Percentiles rank a stretch among this genome's conserved stretches.
phyloP scores from a whole-genome alignment of 2,329 filamentous ascomycete genomes.

The Parastagonospora avenae region DNA sequence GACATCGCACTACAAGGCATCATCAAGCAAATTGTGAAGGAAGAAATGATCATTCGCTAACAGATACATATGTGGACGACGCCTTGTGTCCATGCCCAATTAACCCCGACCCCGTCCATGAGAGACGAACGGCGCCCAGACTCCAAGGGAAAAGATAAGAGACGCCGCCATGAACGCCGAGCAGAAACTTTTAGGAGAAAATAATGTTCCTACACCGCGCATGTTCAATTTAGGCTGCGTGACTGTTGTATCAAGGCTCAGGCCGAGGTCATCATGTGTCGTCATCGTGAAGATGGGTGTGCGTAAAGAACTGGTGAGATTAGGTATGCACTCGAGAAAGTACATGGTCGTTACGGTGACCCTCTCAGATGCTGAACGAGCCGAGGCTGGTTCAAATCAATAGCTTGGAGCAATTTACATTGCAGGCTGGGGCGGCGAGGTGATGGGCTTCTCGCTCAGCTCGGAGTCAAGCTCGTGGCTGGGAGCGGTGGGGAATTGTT shows the following conservation, averaged over 20 bases:
- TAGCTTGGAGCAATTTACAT: constrained; percentile 19
- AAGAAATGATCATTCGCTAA: constrained; percentile 22
- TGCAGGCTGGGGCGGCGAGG: constrained; percentile 28
- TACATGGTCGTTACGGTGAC: background rate
- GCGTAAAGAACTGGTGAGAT: background rate
- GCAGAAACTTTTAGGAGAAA: constrained; percentile 34
- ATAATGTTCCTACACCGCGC: constrained; percentile 26
- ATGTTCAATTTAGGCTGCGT: constrained; percentile 37
- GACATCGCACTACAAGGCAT: too few species aligned
- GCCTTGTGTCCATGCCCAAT: constrained; percentile 21
- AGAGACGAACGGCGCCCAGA: constrained; percentile 9
- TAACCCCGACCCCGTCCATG: constrained; percentile 8
- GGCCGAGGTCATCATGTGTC: constrained; percentile 27
- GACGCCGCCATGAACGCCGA: constrained; percentile 27
- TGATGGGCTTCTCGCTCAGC: constrained; percentile 19
- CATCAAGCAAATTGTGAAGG: background rate
- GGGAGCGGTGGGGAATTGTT: constrained; percentile 22
- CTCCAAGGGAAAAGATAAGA: constrained; percentile 13
- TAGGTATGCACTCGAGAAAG: background rate
- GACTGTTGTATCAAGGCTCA: constrained; percentile 21
- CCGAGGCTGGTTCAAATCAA: background rate
- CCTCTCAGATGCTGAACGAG: background rate
- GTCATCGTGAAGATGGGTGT: constrained; percentile 26
- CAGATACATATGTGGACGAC: constrained; percentile 20
- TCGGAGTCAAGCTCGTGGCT: constrained; percentile 17